Evolutionary conservation across 306 rosid genomes (phyloP), one percentile per base, ranked within the genome.

Genomic region (Rubus idaeus): DNA sequence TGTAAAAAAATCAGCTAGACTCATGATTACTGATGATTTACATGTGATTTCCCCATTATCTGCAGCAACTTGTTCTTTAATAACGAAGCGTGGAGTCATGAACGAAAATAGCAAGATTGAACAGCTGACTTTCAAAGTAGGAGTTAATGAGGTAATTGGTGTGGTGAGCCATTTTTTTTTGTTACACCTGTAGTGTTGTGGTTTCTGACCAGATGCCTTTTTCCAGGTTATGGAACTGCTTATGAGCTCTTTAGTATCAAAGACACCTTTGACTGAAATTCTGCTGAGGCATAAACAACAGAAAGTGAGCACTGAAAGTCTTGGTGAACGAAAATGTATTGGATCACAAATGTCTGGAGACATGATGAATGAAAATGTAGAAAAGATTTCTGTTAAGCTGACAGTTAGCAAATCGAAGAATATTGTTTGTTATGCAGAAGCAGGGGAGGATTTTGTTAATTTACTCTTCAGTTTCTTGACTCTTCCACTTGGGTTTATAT

Each of bases 401-500:
- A 40, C 16, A 3, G n/a, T 69, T 6, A 45, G 70, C 81, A 70
- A 70, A 60, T 77, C 81, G 4, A 70, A 57, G 81, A 20, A 18
- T 2, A 46, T 46, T 5, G 63, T 77, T 57, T 77, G 76, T 13
- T 77, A 77, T n/a, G 76, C 81, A 10, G 81, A 77, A 12, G 70
- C 70, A 2, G 44, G 73, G 4, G 30, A 8, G 4, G 75, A 77
- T 23, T 77, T 58, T 46, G 53, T 77, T 5, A 57, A 70, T 58
- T 47, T 77, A 35, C 70, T 77, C 11, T 45, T 69, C 17, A 78
- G 71, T 39, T 78, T 78, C 23, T 37, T 70, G 9, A 39, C 71
- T 44, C 7, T 70, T 57, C 71, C 76, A 46, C 55, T 78, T 4
- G 65, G 76, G 16, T 46, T 58, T 46, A n/a, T 61, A 2, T 26